These are phyloP conservation scores for Arctium lappa DNA, from an alignment of 129 eudicot genomes.

Conservation along the genomic window DNA sequence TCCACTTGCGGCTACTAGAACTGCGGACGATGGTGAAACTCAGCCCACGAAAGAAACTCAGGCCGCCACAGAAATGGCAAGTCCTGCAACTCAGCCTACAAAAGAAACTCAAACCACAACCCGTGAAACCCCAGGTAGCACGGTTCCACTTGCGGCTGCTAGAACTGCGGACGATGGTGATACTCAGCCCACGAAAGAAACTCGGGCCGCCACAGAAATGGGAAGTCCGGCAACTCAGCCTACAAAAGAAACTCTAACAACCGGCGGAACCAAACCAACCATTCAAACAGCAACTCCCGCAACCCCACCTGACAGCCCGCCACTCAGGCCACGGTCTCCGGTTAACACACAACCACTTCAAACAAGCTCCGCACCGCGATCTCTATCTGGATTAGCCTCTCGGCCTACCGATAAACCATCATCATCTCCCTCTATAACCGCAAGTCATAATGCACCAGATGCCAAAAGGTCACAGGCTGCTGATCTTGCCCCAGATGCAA, in stretches of 20 bases:
- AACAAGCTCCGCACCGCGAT: conserved; percentile 30
- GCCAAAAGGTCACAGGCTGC: conserved; percentile 5
- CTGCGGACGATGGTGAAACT: not conserved
- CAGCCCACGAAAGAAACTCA: not conserved
- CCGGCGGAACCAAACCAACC: conserved; percentile 10
- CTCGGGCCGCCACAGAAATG: not conserved
- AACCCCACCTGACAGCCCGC: conserved; percentile 22
- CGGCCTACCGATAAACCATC: conserved; percentile 23
- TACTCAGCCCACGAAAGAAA: not conserved
- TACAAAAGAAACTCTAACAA: not conserved
- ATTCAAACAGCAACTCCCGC: conserved; percentile 7
- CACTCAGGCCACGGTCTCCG: conserved; percentile 39
- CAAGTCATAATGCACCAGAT: conserved; percentile 10
- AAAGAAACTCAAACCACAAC: not conserved
- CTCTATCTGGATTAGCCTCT: conserved; percentile 33
- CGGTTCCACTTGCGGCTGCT: too few relatives aligned
- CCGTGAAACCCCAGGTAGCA: too few relatives aligned
- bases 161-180: too few relatives aligned
- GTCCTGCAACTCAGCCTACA: not conserved
- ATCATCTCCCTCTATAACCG: conserved; percentile 23
- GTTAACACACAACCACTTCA: conserved; percentile 32
- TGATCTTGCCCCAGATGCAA: conserved; percentile 10
- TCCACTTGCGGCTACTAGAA: too few relatives aligned
- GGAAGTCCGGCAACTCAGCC: not conserved
- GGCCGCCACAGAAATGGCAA: not conserved